Conservation (phyloP, 257 asterid species). For the Gentiana dahurica region DNA sequence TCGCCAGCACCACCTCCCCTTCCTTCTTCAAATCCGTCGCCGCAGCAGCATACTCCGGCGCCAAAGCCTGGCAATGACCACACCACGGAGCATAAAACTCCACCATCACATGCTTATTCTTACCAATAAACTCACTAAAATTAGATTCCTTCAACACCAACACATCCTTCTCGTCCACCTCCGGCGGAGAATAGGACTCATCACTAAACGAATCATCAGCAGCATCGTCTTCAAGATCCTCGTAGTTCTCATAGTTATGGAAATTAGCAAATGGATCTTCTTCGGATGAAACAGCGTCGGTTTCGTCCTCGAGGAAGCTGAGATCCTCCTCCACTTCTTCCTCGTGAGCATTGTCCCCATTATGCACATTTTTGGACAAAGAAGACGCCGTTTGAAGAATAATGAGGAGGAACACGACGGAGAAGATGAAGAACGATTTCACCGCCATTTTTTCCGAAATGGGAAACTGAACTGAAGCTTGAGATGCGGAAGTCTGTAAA, state of each 20-base stretch:
- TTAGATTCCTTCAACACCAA: conserved; percentile 61
- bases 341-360: conserved; percentile 5
- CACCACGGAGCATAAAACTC: conserved; percentile 99
- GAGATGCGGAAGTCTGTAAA: too few relatives aligned
- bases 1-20: conserved; percentile 62
- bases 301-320: conserved; percentile 53
- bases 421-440: conserved; percentile 28
- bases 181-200: conserved; percentile 30
- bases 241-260: conserved; percentile 62
- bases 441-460: conserved; percentile 16
- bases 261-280: conserved; percentile 23
- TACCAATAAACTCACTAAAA: conserved; percentile 54
- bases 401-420: conserved; percentile 32
- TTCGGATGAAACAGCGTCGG: conserved; percentile 13
- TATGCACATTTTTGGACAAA: conserved; percentile 8
- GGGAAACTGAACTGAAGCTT: background rate
- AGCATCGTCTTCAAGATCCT: conserved; percentile 42
- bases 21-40: conserved; percentile 69
- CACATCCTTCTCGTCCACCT: conserved; percentile 77
- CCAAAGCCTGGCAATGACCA: conserved; percentile 76
- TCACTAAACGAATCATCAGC: background rate
- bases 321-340: conserved; percentile 76
- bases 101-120: conserved; percentile 77
- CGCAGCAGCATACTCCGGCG: conserved; percentile 96
- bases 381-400: conserved; percentile 16